Conservation (phyloP, 495 filamentous ascomycete species). For the Neurospora sp. region DNA sequence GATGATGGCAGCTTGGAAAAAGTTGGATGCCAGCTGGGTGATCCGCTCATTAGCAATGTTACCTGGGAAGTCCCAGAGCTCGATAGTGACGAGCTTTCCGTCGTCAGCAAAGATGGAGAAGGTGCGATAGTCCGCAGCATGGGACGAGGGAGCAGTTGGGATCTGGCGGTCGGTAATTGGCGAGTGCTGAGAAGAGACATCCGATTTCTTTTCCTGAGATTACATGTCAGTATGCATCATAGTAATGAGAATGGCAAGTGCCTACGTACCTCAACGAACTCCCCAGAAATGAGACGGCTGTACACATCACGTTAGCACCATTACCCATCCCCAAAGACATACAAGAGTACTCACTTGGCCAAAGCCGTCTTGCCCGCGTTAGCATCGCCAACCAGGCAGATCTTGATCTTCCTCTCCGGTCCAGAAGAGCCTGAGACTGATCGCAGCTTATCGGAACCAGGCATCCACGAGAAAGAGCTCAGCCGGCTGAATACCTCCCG, state of each 20-base stretch:
- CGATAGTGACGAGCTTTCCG: conserved; percentile 6
- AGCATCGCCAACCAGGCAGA: conserved; percentile 13
- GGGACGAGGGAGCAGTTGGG: conserved; percentile 5
- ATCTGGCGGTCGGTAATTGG: neutral
- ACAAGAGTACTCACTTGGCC: neutral
- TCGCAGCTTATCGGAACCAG: neutral
- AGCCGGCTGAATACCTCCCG: conserved; percentile 3
- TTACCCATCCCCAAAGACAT: neutral
- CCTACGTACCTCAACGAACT: neutral
- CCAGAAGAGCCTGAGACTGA: neutral
- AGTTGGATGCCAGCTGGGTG: conserved; percentile 5
- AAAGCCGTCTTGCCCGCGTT: conserved; percentile 16
- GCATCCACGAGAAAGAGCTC: neutral
- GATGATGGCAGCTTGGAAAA: conserved; percentile 21
- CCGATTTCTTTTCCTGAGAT: neutral
- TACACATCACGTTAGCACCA: neutral
- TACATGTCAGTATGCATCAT: neutral
- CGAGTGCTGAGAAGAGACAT: neutral
- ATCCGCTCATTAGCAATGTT: neutral
- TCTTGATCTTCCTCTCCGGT: conserved; percentile 8
- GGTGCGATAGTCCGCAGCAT: conserved; percentile 6
- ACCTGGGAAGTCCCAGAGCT: conserved; percentile 25
- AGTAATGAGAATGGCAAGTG: neutral
- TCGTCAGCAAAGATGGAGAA: conserved; percentile 6
- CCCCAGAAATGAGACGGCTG: neutral